phyloP scores from a whole-genome alignment of 1,284 basidiomycete species.

The Coriolopsis trogii region DNA sequence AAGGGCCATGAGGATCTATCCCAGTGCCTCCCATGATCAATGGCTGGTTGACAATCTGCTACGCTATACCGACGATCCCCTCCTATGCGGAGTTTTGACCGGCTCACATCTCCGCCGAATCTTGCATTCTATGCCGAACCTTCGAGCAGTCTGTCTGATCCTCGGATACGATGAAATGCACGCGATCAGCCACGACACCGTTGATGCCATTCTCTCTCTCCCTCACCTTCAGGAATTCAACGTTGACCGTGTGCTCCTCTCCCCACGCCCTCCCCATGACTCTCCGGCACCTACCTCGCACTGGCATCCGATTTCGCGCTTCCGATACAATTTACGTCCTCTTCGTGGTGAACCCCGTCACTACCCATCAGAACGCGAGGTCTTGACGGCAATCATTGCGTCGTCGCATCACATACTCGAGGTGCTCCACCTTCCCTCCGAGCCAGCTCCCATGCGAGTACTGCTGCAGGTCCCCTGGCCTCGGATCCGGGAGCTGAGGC shows the following conservation, averaged over 20 bases:
- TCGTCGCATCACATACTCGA: neutral
- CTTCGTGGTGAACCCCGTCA: neutral
- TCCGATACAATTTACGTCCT: neutral
- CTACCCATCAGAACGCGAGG: neutral
- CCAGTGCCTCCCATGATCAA: too few relatives aligned
- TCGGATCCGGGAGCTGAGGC: neutral
- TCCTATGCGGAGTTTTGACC: neutral
- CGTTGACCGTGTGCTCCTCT: too few relatives aligned
- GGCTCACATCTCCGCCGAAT: neutral
- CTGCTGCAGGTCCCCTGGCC: neutral
- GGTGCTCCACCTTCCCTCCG: neutral
- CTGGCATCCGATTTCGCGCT: neutral
- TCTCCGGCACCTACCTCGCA: too few relatives aligned
- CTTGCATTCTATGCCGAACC: neutral
- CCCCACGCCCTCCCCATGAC: too few relatives aligned
- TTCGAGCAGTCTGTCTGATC: too few relatives aligned
- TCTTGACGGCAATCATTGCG: neutral
- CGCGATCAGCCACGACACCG: too few relatives aligned
- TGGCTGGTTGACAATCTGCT: too few relatives aligned
- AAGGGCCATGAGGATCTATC: too few relatives aligned
- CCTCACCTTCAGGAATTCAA: too few relatives aligned
- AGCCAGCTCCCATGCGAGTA: neutral
- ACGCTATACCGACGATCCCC: neutral
- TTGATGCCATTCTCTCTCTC: too few relatives aligned
- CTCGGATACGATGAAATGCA: too few relatives aligned